Evolutionary conservation across 1,284 basidiomycete genomes (phyloP), one percentile per base, ranked within the genome.

Genomic region (Trichosporon inkin): DNA sequence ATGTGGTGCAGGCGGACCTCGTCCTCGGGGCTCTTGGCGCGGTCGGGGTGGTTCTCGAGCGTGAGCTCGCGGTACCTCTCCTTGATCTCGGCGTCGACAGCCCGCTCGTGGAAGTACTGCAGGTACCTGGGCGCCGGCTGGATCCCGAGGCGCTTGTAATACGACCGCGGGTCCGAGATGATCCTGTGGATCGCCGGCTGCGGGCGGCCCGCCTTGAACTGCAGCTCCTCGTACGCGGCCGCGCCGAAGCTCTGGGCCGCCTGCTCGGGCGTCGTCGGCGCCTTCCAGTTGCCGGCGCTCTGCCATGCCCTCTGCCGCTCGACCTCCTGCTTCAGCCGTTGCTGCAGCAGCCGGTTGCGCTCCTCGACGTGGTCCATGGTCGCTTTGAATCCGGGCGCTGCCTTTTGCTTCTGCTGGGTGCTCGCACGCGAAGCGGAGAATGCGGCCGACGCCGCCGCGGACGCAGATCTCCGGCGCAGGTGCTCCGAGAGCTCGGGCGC

Each of bases 121-220:
- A 68, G 34, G 17, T 54, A 55, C 5, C 59, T 53, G 13, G 17
- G n/a, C 3, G 54, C 53, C 6, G 54, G 56, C 28, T 24, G 32
- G 34, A 68, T 28, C 10, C 60, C 61, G 1, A 66, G 53, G 2
- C n/a, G 14, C 13, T 28, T 28, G 44, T 68, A 68, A 40, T 60
- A 62, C 0, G 58, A 57, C 24, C 49, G 37, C 17, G 36, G 53
- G 37, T 66, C 65, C 10, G 53, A 38, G 10, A 67, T 17, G 10
- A 40, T 52, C 34, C 41, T 51, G 36, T 52, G 34, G 3, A 53
- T 19, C 6, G 55, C 40, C 6, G 41, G 40, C 32, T 35, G 28
- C 7, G 39, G 55, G 17, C 55, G 39, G 2, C 40, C 34, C 1
- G 55, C 55, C 3, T 40, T 34, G 17, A 19, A 32, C 40, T 20